A percentile compares a stretch with the other conserved stretches of the same genome.
Conservation (phyloP, 1,284 basidiomycete genomes). For the Apiotrichum gamsii region DNA sequence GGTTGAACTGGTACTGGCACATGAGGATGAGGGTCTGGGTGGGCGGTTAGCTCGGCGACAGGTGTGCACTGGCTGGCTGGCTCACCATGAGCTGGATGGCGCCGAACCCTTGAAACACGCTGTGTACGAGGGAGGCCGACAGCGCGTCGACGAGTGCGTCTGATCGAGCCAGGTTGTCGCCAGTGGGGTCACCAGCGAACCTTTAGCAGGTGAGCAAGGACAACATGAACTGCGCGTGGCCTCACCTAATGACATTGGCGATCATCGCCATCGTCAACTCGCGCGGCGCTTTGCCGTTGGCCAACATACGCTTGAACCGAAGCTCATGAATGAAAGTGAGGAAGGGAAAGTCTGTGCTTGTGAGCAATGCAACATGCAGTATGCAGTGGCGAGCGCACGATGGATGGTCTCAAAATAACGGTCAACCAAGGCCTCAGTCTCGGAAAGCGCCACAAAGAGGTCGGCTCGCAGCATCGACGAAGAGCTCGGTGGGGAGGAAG, state of each 20-base stretch:
- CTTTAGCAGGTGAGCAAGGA: background rate
- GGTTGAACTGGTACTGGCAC: conserved; percentile 3
- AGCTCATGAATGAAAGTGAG: conserved; percentile 18
- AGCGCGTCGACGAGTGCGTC: conserved; percentile 5
- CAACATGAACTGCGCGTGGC: background rate
- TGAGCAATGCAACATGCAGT: background rate
- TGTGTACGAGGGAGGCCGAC: background rate
- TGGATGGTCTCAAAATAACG: conserved; percentile 17
- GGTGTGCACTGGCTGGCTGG: too few relatives aligned
- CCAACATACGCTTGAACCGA: conserved; percentile 12
- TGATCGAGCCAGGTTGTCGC: conserved; percentile 3
- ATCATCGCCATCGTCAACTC: conserved; percentile 15
- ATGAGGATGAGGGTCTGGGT: conserved; percentile 2
- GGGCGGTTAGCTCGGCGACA: too few relatives aligned
- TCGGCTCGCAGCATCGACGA: background rate
- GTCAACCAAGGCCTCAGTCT: conserved; percentile 6
- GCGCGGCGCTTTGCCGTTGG: conserved; percentile 5
- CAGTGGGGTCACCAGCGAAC: conserved; percentile 3
- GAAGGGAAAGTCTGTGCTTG: conserved; percentile 15
- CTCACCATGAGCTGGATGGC: conserved; percentile 18
- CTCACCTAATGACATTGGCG: conserved; percentile 3
- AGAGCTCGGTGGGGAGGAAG: background rate
- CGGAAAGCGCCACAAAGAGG: background rate
- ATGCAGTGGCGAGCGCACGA: conserved; percentile 3
- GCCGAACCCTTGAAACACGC: conserved; percentile 10